Conservation (phyloP, 208 protist genomes). For the Trypanosoma grayi region DNA sequence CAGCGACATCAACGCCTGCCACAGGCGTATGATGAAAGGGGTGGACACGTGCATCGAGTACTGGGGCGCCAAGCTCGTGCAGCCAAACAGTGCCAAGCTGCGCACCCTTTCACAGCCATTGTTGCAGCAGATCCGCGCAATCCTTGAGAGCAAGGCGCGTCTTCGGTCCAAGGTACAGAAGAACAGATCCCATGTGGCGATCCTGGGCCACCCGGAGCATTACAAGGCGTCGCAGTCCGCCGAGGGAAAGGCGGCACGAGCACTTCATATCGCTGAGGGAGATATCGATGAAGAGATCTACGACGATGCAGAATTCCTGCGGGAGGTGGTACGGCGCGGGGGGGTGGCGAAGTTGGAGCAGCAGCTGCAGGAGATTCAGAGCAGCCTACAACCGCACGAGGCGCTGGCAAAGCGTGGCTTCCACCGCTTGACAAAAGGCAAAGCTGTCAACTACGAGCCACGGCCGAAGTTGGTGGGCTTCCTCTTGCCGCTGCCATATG, state of each 20-base stretch:
- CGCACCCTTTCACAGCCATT: conserved; percentile 71
- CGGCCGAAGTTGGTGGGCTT: conserved; percentile 83
- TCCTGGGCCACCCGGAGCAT: conserved; percentile 76
- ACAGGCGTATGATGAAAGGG: conserved; percentile 39
- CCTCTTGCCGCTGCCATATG: conserved; percentile 53
- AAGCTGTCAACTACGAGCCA: conserved; percentile 74
- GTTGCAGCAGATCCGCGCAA: conserved; percentile 67
- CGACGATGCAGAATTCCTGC: conserved; percentile 78
- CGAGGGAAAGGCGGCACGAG: conserved; percentile 50
- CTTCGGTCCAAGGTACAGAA: conserved; percentile 69
- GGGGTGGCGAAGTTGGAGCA: conserved; percentile 64
- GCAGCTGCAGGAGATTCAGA: conserved; percentile 47
- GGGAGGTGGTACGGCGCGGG: conserved; percentile 71
- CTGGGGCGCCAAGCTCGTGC: conserved; percentile 71
- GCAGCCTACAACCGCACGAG: conserved; percentile 25
- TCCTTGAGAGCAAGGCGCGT: conserved; percentile 51
- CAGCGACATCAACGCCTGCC: conserved; percentile 26
- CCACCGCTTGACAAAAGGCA: conserved; percentile 80
- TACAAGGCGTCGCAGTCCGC: conserved; percentile 30
- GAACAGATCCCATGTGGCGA: conserved; percentile 60
- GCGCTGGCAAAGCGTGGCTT: conserved; percentile 61
- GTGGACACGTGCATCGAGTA: conserved; percentile 57
- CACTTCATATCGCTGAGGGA: conserved; percentile 66
- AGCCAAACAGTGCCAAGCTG: conserved; percentile 56
- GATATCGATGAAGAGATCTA: conserved; percentile 82